These are phyloP conservation scores for Vigna hirtella DNA, from an alignment of 306 rosid species.

Conservation along the genomic window DNA sequence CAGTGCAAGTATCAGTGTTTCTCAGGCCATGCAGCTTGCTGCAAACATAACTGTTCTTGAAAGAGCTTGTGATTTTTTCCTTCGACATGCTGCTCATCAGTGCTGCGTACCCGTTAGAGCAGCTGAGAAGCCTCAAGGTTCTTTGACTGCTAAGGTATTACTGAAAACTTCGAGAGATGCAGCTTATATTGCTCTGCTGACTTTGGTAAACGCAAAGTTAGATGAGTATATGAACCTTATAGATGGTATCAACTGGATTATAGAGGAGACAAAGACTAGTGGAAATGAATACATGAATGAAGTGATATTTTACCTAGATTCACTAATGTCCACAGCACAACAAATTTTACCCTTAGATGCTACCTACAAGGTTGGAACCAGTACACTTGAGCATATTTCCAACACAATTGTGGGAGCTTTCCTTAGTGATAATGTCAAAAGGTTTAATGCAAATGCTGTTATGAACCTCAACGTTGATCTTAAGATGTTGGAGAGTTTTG, in stretches of 20 bases:
- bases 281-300: conserved; percentile 83
- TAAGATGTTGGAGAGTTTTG: conserved; percentile 69
- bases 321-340: conserved; percentile 85
- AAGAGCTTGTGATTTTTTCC: conserved; percentile 92
- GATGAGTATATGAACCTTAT: conserved; percentile 79
- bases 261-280: conserved; percentile 67
- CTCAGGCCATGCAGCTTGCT: conserved; percentile 98
- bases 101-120: conserved; percentile 63
- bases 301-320: conserved; percentile 79
- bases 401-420: conserved; percentile 71
- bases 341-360: conserved; percentile 90
- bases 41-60: conserved; percentile 87
- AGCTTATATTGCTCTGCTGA: conserved; percentile 69
- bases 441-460: conserved; percentile 80
- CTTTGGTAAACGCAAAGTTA: conserved; percentile 68
- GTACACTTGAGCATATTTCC: conserved; percentile 87
- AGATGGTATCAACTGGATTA: conserved; percentile 70
- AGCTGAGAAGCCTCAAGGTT: conserved; percentile 68
- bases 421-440: conserved; percentile 74
- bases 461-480: conserved; percentile 65
- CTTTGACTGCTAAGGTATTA: conserved; percentile 81
- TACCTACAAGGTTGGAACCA: conserved; percentile 75
- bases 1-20: conserved; percentile 62
- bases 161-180: conserved; percentile 79
- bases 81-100: conserved; percentile 73